These are phyloP conservation scores for Hericium alpestre DNA, from an alignment of 768 basidiomycete species.

Conservation along the genomic window DNA sequence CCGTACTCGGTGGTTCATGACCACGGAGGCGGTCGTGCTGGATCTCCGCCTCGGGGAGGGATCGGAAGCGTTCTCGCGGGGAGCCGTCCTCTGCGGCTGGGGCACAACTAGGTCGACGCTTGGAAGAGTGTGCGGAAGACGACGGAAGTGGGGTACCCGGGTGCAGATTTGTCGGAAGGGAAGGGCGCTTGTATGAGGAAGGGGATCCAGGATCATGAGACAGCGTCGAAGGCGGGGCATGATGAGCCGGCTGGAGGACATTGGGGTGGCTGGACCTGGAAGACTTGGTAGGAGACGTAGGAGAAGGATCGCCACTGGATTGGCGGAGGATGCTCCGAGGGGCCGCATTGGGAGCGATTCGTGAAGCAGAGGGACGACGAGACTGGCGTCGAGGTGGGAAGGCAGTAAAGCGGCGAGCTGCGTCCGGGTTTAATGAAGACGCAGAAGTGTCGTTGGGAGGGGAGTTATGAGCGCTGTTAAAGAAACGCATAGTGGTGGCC, in stretches of 20 bases:
- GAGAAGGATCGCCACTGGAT: not conserved
- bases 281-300: not conserved
- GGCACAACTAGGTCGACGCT: not conserved
- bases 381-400: not conserved
- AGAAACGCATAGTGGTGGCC: not conserved
- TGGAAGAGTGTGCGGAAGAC: not conserved
- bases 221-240: not conserved
- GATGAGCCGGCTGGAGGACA: not conserved
- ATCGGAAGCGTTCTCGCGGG: not conserved
- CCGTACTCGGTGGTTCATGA: not conserved
- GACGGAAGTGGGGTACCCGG: not conserved
- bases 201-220: not conserved
- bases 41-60: not conserved
- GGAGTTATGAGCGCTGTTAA: not conserved
- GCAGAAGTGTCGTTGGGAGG: not conserved
- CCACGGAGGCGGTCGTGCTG: not conserved
- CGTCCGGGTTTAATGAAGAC: not conserved
- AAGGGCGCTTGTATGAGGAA: not conserved
- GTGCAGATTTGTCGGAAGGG: not conserved
- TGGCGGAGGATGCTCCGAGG: not conserved
- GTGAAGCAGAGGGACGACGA: not conserved
- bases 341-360: not conserved
- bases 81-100: not conserved
- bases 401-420: not conserved
- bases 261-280: too few species aligned